These are phyloP conservation scores for Cyclostephanos tholiformis DNA, from an alignment of 108 stramenopile genomes.

Conservation along the genomic window DNA sequence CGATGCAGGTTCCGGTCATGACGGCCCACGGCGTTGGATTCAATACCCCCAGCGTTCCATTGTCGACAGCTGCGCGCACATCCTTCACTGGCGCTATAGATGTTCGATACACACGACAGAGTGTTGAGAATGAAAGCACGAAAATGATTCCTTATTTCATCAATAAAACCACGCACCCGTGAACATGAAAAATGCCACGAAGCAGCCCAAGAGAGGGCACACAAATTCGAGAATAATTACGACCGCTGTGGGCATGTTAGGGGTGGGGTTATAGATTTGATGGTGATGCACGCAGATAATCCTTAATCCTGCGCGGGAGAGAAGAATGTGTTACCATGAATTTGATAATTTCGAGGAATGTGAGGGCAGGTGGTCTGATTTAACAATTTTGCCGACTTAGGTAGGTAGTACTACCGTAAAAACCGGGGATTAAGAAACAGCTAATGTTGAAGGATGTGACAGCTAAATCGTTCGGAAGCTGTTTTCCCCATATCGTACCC, in stretches of 20 bases:
- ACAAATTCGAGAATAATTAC: slow-evolving; percentile 70
- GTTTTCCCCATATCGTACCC: too few relatives aligned
- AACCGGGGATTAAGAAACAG: too few relatives aligned
- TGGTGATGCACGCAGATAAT: too few relatives aligned
- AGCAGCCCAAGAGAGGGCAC: slow-evolving; percentile 60
- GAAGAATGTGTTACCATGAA: too few relatives aligned
- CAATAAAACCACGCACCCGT: slow-evolving; percentile 17
- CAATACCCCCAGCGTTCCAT: slow-evolving; percentile 61
- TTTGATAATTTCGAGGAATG: too few relatives aligned
- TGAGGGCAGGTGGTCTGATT: too few relatives aligned
- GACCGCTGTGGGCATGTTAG: slow-evolving; percentile 20
- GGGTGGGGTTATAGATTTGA: too few relatives aligned
- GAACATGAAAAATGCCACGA: slow-evolving; percentile 70
- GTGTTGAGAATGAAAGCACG: neutral
- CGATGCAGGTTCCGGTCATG: slow-evolving; percentile 75
- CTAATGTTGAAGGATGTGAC: too few relatives aligned
- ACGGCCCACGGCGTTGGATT: slow-evolving; percentile 85
- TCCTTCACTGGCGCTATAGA: slow-evolving; percentile 55
- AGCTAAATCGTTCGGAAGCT: too few relatives aligned
- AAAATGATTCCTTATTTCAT: neutral
- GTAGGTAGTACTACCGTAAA: too few relatives aligned
- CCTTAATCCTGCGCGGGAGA: neutral
- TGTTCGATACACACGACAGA: neutral
- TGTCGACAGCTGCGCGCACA: slow-evolving; percentile 47
- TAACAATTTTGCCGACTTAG: too few relatives aligned